Base-by-base conservation (phyloP, 345 rosid genomes). In the Excoecaria agallocha region DNA sequence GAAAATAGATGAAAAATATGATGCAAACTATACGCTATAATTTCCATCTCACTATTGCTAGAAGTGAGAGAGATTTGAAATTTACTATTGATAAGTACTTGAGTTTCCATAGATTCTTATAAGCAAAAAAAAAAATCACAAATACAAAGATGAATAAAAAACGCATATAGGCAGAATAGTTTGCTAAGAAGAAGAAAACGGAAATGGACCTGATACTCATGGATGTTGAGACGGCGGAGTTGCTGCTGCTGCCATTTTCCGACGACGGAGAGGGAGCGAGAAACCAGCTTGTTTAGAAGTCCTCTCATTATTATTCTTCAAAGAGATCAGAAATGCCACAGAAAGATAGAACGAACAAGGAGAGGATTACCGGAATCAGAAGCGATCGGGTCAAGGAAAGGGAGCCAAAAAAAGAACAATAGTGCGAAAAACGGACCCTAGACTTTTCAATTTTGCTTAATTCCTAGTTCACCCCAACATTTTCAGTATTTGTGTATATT, bases 141-240 rank as follows among this genome's bases (percentile, higher is more conserved):
- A 58, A 60, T 19, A 10, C 58, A 60, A 39, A 7, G 41, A 60
- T 25, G 9, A 13, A 62, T 39, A 64, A 3, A 43, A 64, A 3
- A 43, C 20, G 49, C 17, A 41, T 3, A 64, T 41, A 64, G 46
- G 68, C 4, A 64, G 41, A 56, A 16, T 9, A 7, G 38, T 8
- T 72, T 4, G 17, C 10, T 16, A 25, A 3, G 45, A 49, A 56
- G 4, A 63, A 7, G 16, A 15, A 10, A 6, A 55, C 16, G 73
- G 54, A 56, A 11, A 52, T 8, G 8, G 24, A 95, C 99, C 99
- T 93, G 98, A 80, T 89, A 91, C 78, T 96, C 98, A 81, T 93
- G 98, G 88, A 96, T 84, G 83, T 96, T 96, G 82, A 96, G 97
- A 77, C 92, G 97, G 70, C 99, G 98, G 82, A 93, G 93, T 81